Percentiles rank a stretch among this genome's conserved stretches.
Conservation (phyloP, 75 land plant genomes). For the Isoetes taiwanensis region DNA sequence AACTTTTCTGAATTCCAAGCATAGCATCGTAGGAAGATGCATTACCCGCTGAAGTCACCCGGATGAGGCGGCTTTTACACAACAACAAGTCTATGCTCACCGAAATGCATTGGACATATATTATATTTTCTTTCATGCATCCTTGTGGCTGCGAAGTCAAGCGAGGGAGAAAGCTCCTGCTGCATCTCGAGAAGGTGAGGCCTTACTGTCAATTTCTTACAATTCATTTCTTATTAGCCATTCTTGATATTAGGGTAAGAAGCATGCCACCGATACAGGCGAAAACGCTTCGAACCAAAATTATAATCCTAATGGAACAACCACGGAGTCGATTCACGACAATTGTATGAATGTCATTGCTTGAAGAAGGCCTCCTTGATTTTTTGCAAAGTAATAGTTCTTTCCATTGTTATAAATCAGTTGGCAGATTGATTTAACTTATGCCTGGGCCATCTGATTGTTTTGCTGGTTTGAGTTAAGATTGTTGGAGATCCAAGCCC, state of each 20-base stretch:
- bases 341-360: conserved; percentile 61
- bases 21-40: conserved; percentile 42
- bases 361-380: conserved; percentile 64
- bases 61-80: conserved; percentile 10
- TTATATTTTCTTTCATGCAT: conserved; percentile 54
- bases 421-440: no score
- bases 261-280: conserved; percentile 50
- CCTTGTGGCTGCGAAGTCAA: conserved; percentile 17
- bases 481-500: conserved; percentile 50
- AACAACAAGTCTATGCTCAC: conserved; percentile 47
- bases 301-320: conserved; percentile 60
- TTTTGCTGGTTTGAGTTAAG: conserved; percentile 44
- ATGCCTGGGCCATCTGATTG: no score
- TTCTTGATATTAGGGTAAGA: no score
- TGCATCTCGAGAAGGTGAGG: no score
- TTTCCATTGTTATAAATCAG: no score
- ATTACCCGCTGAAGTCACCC: conserved; percentile 12
- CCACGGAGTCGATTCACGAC: conserved; percentile 67
- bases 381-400: conserved; percentile 78
- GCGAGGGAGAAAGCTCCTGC: conserved; percentile 8
- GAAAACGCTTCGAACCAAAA: conserved; percentile 55
- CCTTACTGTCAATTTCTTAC: no score
- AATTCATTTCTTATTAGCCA: no score
- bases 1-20: conserved; percentile 67
- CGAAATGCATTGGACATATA: conserved; percentile 80